Evolutionary conservation across 2,329 filamentous ascomycete species (phyloP), one percentile per base, ranked within the genome.

Genomic region (Purpureocillium takamizusanense): DNA sequence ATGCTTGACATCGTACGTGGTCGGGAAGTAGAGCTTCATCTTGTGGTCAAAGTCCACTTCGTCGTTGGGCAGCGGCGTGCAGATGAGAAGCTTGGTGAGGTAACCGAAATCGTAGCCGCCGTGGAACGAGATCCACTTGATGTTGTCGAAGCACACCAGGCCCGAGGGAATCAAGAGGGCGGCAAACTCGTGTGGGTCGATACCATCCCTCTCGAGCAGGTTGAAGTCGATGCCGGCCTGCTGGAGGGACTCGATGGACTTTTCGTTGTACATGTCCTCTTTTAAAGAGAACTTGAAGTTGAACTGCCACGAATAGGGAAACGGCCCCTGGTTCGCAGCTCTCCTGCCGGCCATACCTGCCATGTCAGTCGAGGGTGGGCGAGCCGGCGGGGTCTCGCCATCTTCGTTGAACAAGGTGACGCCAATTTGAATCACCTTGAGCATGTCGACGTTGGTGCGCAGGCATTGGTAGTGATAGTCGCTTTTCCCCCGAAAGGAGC

Each of bases 401-500:
- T 95, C 83, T 42, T 88, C 76, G 46, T 87, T 89, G 67, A 95
- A 97, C 13, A 98, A 70, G 3, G 90, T 94, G 51, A 98, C 83
- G 42, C 92, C 92, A 41, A 98, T 83, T 60, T 98, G 92, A 47
- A 98, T 97, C 50, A 97, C 89, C 61, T 94, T 95, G 53, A 98
- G 77, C 55, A 98, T 79, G 57, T 98, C 92, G 54, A 98, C 92
- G 57, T 98, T 98, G 52, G 88, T 94, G 44, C 92, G 85, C 34
- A 98, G 73, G 43, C 90, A 97, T 69, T 98, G 92, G 65, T 98
- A 98, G 60, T 98, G 92, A 57, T 98, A 98, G 53, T 95, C 90
- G 48, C 88, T 92, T 66, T 95, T 97, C 42, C 86, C 92, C 42
- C 84, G 79, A 61, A 98, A 98, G 40, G 83, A 80, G 35, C 92